Evolutionary conservation across 1,284 basidiomycete species (phyloP), one percentile per base, ranked within the genome.

Genomic region (Anthracocystis walkeri): DNA sequence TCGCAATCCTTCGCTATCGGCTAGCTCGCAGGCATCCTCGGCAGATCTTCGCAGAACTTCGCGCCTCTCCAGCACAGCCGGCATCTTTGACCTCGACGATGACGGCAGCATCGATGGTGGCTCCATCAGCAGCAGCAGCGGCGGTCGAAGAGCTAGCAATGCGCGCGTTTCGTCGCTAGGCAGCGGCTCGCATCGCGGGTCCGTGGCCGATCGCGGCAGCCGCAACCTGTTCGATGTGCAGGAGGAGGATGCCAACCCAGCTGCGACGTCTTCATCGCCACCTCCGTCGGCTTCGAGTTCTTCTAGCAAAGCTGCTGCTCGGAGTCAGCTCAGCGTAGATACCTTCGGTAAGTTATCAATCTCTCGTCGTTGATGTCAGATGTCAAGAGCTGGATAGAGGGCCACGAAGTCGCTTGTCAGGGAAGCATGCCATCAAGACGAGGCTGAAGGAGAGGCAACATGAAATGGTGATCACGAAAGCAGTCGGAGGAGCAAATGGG

Each of bases 21-120:
- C 65, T 27, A 73, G 70, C 61, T 73, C 70, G 40, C 65, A 73
- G 46, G 60, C 70, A 3, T 74, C 71, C 11, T 65, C 62, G 12
- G 46, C 67, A 3, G 67, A 61, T 20, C 49, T 49, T 40, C 71
- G 65, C 33, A 52, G 71, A 40, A 57, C 55, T 7, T 74, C 65
- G 38, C 71, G 71, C 31, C 65, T 74, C n/a, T 75, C 71, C 41
- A 77, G 75, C 31, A 75, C 77, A 35, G 77, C 71, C 21, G 77
- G 77, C 46, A 77, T 79, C 62, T 79, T 77, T 65, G 77, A 77
- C 58, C 71, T 79, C 12, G 75, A 79, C 40, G 67, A 71, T 21
- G 76, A 76, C 45, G 58, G 38, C 38, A 53, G 49, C 49, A 53
- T 70, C 42, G 65, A 65, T 20, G 61, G 58, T 50, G 51, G 23